These are phyloP conservation scores for Dendrobium chrysotoxum DNA, from an alignment of 106 monocot genomes.

Conservation along the genomic window DNA sequence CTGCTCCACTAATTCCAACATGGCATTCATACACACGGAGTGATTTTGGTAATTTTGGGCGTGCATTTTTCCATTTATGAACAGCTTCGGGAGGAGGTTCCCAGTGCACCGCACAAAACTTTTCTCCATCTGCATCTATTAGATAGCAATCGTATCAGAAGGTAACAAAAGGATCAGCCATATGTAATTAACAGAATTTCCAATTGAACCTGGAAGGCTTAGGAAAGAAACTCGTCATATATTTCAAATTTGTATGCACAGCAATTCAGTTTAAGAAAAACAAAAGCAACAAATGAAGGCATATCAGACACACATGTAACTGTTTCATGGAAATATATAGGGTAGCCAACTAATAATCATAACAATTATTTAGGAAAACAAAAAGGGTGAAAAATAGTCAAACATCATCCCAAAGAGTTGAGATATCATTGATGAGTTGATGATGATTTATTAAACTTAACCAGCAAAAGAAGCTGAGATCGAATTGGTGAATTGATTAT, in stretches of 20 bases:
- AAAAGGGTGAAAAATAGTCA: not conserved
- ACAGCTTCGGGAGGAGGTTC: conserved; percentile 81
- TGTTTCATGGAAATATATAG: not conserved
- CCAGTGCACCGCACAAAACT: conserved; percentile 85
- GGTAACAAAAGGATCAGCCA: not conserved
- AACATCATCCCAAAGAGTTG: not conserved
- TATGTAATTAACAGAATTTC: not conserved
- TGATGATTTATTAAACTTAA: not conserved
- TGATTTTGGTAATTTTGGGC: conserved; percentile 58
- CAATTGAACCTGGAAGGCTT: not conserved
- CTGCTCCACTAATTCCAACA: conserved; percentile 86
- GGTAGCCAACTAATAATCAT: not conserved
- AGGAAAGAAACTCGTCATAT: not conserved
- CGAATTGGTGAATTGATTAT: not conserved
- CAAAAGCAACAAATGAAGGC: not conserved
- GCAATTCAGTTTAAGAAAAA: not conserved
- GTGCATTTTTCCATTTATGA: conserved; percentile 70
- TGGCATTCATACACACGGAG: conserved; percentile 97
- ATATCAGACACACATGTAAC: not conserved
- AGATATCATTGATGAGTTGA: not conserved
- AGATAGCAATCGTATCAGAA: conserved; percentile 3
- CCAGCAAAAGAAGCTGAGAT: not conserved
- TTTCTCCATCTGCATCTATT: conserved; percentile 62
- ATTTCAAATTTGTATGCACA: not conserved
- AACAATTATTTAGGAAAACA: not conserved